Evolutionary conservation across 176 grass and related monocot genomes (phyloP), one percentile per base, ranked within the genome.

Genomic region (Lolium rigidum): DNA sequence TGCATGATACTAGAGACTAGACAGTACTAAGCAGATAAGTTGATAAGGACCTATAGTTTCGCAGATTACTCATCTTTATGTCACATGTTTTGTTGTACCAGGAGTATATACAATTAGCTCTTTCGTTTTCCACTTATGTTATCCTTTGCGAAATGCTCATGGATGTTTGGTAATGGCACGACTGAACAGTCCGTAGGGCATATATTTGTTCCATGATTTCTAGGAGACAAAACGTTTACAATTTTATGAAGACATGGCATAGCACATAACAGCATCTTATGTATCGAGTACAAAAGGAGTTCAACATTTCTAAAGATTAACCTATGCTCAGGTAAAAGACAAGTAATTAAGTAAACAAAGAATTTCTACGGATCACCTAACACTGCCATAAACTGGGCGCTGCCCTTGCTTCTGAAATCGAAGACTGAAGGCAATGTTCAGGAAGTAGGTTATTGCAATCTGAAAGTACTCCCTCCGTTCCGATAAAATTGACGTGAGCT

Each of bases 271-370:
- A 67, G 9, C 76, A 75, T 89, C 20, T 41, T 57, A 89, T 47
- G 28, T 88, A 41, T 51, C 20, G 2, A 41, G 20, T 54, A 77
- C 73, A 67, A 68, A 39, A 22, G 28, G 43, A 51, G 7, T 21
- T 61, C 41, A 60, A 71, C 50, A 83, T 24, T 74, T 38, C 73
- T 83, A 76, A 46, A 25, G 69, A 73, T 72, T 62, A 44, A 49
- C 26, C n/a, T 25, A 46, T 79, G 12, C 7, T 79, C 46, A 85
- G 63, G 65, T 64, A 17, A 80, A 65, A 48, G 39, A 28, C 17
- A n/a, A 84, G 24, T 26, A 60, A 79, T 41, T 18, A 82, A 73
- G 48, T 38, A 66, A 85, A 75, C 46, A 83, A 73, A 87, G 74
- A 82, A 79, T 49, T 79, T 28, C 74, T 65, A 35, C 25, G 55